These are phyloP conservation scores for Scedosporium boydii DNA, from an alignment of 2,329 filamentous ascomycete genomes.

Conservation along the genomic window DNA sequence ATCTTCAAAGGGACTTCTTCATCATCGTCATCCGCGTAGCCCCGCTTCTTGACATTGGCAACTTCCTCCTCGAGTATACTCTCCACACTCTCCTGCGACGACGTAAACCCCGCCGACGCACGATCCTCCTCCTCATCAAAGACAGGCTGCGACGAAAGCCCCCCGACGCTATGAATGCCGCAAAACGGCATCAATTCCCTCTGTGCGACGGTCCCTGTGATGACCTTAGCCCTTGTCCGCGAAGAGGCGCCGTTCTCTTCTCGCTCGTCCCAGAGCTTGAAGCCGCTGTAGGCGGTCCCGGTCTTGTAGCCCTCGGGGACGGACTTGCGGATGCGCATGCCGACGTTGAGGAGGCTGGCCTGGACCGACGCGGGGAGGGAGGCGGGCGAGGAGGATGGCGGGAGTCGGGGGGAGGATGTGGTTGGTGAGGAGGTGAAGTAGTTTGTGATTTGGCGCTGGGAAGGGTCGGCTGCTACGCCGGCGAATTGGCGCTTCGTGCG, in stretches of 20 bases:
- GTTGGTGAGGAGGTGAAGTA: conserved; percentile 37
- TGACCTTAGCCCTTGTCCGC: conserved; percentile 12
- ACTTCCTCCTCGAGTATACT: conserved; percentile 18
- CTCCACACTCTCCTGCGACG: conserved; percentile 45
- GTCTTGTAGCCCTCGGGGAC: conserved; percentile 94
- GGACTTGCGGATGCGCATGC: conserved; percentile 89
- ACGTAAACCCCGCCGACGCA: conserved; percentile 39
- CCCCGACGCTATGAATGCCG: conserved; percentile 67
- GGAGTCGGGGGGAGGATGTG: conserved; percentile 5
- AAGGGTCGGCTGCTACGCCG: conserved; percentile 46
- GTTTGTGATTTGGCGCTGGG: conserved; percentile 54
- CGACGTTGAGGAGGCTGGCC: conserved; percentile 77
- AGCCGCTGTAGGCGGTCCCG: conserved; percentile 32
- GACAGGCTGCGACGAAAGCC: conserved; percentile 50
- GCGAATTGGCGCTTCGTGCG: conserved; percentile 54
- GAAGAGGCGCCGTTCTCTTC: not conserved
- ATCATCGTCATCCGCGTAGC: conserved; percentile 34
- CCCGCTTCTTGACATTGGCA: conserved; percentile 33
- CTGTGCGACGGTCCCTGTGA: conserved; percentile 16
- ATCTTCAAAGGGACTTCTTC: conserved; percentile 16
- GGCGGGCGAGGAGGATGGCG: conserved; percentile 28
- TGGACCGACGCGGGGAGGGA: conserved; percentile 58
- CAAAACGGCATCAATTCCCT: conserved; percentile 72
- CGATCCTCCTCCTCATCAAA: conserved; percentile 17
- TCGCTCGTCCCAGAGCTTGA: conserved; percentile 40